Base-by-base conservation (phyloP, 169 alveolate genomes). In the Ichthyophthirius multifiliis region DNA sequence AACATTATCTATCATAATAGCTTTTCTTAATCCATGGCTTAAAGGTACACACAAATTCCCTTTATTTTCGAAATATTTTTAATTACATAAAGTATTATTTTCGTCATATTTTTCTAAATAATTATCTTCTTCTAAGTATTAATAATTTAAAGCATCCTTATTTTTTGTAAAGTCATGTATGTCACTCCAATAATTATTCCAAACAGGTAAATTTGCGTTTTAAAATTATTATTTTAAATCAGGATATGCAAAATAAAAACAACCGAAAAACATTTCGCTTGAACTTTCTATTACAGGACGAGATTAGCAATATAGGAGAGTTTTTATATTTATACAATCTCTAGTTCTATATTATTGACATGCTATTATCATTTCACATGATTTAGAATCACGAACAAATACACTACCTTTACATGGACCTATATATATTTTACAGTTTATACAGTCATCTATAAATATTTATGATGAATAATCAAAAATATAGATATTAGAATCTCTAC, bases 381-480 rank as follows among this genome's bases (percentile, higher is more conserved):
- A 74, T 81, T 85, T 85, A 6, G 85, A 74, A 10, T 76, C 55
- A n/a, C 87, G 35, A 15, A 85, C 79, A 46, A 85, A 79, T 5
- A 85, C 55, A 32, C 85, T 74, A n/a, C 82, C 86, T 74, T 81
- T 78, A 20, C 74, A 74, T 6, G 90, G 87, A n/a, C 90, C 87
- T 30, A 55, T 44, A 41, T 79, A 37, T 30, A 85, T 79, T 65
- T 74, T 85, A 47, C 87, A 85, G 65, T 85, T 46, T 73, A 43
- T 75, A 20, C 84, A 79, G 31, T 85, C 87, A 75, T 85, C 90
- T 12, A 85, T 74, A 43, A 64, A 78, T 75, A 85, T 79, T 1
- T 82, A 81, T 48, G 82, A 35, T 9, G 79, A 67, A 73, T 79
- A 74, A 32, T 85, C 90, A 43, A 79, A 65, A 1, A 85, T 81